Conservation (phyloP, 2,329 filamentous ascomycete species). For the Alternaria ventricosa region DNA sequence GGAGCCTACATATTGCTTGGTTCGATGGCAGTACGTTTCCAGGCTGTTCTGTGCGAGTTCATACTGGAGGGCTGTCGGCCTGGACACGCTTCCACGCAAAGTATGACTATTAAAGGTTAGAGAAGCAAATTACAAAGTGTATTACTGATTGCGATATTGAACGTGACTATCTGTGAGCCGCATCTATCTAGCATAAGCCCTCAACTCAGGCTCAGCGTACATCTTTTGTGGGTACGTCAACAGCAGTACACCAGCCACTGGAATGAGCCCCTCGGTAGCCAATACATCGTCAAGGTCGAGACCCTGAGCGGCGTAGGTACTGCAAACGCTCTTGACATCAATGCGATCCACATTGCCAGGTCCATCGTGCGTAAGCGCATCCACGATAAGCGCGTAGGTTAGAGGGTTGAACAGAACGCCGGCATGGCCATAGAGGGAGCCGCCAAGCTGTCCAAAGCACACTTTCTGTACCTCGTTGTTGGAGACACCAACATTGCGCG, state of each 20-base stretch:
- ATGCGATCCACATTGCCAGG: conserved; percentile 52
- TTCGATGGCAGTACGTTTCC: background rate
- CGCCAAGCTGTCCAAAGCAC: conserved; percentile 52
- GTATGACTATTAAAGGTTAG: background rate
- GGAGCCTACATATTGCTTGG: background rate
- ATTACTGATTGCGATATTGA: background rate
- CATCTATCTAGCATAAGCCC: conserved; percentile 43
- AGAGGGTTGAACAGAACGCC: conserved; percentile 59
- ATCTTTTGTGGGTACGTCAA: conserved; percentile 38
- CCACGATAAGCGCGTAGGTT: conserved; percentile 53
- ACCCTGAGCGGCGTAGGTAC: conserved; percentile 45
- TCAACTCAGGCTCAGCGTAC: conserved; percentile 51
- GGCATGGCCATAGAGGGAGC: conserved; percentile 59
- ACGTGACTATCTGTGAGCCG: background rate
- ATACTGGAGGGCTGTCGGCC: background rate
- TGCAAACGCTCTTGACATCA: conserved; percentile 51
- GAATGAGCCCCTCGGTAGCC: conserved; percentile 53
- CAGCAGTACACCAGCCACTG: conserved; percentile 47
- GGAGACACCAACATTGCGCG: conserved; percentile 54
- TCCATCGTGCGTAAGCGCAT: conserved; percentile 58
- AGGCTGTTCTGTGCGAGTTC: background rate
- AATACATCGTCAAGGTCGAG: conserved; percentile 55
- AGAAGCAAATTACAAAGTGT: background rate
- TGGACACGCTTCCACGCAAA: background rate
- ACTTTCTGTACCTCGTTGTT: conserved; percentile 59